Evolutionary conservation across 176 grass and related monocot genomes (phyloP), one percentile per base, ranked within the genome.

Genomic region (Bothriochloa decipiens): DNA sequence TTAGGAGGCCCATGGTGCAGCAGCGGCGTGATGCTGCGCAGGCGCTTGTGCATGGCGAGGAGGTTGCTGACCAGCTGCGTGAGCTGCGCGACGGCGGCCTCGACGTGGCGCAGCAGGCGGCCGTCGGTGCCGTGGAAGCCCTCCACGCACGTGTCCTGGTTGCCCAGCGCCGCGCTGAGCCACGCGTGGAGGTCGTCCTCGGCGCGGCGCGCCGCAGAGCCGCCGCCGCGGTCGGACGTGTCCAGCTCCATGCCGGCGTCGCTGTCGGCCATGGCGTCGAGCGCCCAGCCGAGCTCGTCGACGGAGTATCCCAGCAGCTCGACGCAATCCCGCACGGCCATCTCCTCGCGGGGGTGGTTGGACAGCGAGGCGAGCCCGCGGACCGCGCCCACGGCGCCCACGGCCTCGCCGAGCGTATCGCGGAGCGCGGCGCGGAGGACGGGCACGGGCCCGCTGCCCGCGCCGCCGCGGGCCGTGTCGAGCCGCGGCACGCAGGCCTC

Each of bases 81-180:
- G 69, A 95, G 60, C 84, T 86, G 91, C 40, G 74, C 70, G 16
- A 98, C 65, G 17, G 86, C 87, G 25, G 63, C 32, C 57, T 90
- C 79, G 28, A 98, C 87, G 65, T 45, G 85, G 53, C 46, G 76
- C 27, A 80, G 43, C 36, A 92, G 77, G 57, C 93, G 89, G 26
- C 89, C 89, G 53, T 90, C 92, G 3, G 85, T 88, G 58, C 93
- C 91, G 18, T 77, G 84, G 80, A 98, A 98, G 58, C 96, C 93
- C 33, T 93, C 96, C 67, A 91, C 22, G 83, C 96, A 98, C 5
- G 96, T 98, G 65, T 90, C 91, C 70, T 98, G 96, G 83, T 98
- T 98, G 10, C 87, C 82, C 53, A 92, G 58, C 29, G 91, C 91
- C 4, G 96, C 93, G 72, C 96, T 98, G 1, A 98, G 91, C 93